These are phyloP conservation scores for Mycena olivaceomarginata DNA, from an alignment of 768 basidiomycete species.

Conservation along the genomic window DNA sequence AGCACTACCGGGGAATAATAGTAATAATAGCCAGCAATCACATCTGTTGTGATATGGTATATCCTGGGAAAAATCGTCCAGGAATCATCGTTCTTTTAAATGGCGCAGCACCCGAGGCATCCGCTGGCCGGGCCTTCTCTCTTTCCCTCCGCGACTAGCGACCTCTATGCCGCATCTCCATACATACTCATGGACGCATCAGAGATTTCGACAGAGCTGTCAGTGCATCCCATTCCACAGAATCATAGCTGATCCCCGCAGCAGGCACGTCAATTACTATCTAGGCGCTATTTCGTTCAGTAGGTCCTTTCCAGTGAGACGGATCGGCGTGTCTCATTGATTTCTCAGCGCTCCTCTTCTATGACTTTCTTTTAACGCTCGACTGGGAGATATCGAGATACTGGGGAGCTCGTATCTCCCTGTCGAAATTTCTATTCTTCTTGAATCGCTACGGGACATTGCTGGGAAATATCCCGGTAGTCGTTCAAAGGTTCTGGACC, in stretches of 20 bases:
- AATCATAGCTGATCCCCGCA: not conserved
- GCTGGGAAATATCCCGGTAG: conserved; percentile 54
- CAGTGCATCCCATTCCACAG: not conserved
- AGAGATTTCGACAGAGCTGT: not conserved
- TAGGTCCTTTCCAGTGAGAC: not conserved
- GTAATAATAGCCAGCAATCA: too few relatives aligned
- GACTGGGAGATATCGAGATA: conserved; percentile 33
- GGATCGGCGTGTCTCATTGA: not conserved
- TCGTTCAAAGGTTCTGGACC: conserved; percentile 51
- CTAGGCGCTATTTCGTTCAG: conserved; percentile 8
- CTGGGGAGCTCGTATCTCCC: conserved; percentile 40
- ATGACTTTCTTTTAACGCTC: conserved; percentile 33
- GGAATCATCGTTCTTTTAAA: too few relatives aligned
- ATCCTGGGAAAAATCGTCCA: not conserved
- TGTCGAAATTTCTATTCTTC: conserved; percentile 55
- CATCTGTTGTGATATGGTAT: not conserved
- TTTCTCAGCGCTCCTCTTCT: conserved; percentile 31
- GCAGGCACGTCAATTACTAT: conserved; percentile 12
- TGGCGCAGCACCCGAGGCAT: too few relatives aligned
- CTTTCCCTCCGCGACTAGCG: not conserved
- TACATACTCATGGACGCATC: not conserved
- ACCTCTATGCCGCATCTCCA: not conserved
- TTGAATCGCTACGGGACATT: conserved; percentile 59
- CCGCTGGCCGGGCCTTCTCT: not conserved
- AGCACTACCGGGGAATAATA: too few relatives aligned